Conservation (phyloP, 305 asterid genomes). For the Fraxinus dipetala region DNA sequence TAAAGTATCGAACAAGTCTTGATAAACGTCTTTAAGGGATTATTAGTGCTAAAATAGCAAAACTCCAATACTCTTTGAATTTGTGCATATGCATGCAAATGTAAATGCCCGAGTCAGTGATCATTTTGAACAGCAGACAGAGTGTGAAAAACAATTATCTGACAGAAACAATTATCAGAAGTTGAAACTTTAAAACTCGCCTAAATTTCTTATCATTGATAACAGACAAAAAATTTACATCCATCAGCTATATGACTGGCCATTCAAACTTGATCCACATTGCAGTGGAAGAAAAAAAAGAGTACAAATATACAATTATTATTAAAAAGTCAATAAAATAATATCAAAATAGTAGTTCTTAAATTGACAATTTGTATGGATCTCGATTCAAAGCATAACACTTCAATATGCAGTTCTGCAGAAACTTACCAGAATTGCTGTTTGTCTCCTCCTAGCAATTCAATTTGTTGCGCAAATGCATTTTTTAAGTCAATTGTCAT, state of each 20-base stretch:
- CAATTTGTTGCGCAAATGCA: background rate
- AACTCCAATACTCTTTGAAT: too few species aligned
- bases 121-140: too few species aligned
- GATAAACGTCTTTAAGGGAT: background rate
- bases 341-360: too few species aligned
- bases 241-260: background rate
- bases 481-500: constrained; percentile 8
- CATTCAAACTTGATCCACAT: background rate
- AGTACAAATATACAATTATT: background rate
- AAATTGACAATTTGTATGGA: background rate
- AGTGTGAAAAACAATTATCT: background rate
- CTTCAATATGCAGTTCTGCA: background rate
- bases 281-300: background rate
- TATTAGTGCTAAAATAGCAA: too few species aligned
- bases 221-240: background rate
- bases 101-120: too few species aligned
- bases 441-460: background rate
- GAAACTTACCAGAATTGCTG: constrained; percentile 25
- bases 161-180: background rate
- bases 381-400: background rate
- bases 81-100: too few species aligned
- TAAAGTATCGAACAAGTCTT: background rate
- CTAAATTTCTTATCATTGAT: background rate
- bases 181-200: background rate
- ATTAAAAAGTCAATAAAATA: background rate